A percentile compares a stretch with the other conserved stretches of the same genome.
phyloP scores from a whole-genome alignment of 2,329 filamentous ascomycete species.

The Xylariaceae sp. region DNA sequence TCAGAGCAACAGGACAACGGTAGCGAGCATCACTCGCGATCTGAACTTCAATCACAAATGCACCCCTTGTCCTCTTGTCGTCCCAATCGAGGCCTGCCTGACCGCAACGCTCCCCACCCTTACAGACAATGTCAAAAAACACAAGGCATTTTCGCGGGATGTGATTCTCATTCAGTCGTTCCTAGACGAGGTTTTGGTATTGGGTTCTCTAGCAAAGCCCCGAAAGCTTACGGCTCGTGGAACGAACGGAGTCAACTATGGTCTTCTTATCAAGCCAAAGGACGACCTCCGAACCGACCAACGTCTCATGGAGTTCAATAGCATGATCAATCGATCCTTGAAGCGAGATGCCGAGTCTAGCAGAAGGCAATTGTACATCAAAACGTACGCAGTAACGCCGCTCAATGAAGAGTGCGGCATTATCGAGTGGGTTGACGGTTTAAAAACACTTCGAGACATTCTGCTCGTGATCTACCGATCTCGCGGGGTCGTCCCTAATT shows the following conservation, averaged over 20 bases:
- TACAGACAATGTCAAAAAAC: conserved; percentile 72
- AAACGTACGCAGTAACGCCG: conserved; percentile 95
- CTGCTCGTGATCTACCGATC: conserved; percentile 77
- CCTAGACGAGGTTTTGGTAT: conserved; percentile 83
- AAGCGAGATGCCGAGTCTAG: conserved; percentile 91
- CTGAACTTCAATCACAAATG: conserved; percentile 83
- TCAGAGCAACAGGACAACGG: conserved; percentile 66
- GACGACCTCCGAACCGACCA: conserved; percentile 97
- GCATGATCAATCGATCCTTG: conserved; percentile 93
- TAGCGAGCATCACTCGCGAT: conserved; percentile 75
- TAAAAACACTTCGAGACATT: conserved; percentile 92
- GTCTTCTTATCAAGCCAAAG: conserved; percentile 94
- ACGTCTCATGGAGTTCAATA: conserved; percentile 98
- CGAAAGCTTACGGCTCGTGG: conserved; percentile 86
- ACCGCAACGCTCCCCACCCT: conserved; percentile 77
- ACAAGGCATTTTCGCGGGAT: conserved; percentile 86
- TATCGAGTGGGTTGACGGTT: conserved; percentile 97
- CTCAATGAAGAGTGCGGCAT: conserved; percentile 97
- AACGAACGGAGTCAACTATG: conserved; percentile 85
- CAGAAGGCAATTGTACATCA: conserved; percentile 89
- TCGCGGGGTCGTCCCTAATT: conserved; percentile 71
- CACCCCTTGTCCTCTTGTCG: conserved; percentile 82
- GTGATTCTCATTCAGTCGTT: conserved; percentile 82
- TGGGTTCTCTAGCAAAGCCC: conserved; percentile 90
- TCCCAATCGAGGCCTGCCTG: conserved; percentile 84